A percentile compares a stretch with the other conserved stretches of the same genome.
phyloP scores from a whole-genome alignment of 257 asterid species.

The Fraxinus excelsior region DNA sequence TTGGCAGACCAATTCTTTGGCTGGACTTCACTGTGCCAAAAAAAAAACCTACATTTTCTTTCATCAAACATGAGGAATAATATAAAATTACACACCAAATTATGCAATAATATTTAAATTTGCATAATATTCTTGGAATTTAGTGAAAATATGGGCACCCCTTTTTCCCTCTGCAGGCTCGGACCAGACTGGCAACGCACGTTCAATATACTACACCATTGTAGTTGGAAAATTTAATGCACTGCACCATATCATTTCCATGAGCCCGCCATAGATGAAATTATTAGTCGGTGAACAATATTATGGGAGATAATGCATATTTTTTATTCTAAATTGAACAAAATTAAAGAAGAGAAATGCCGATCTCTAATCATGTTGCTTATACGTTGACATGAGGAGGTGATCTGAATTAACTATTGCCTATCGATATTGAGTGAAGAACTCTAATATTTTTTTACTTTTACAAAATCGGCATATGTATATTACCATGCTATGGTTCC shows the following conservation, averaged over 20 bases:
- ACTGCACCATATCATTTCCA: not conserved
- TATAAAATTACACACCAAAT: conserved; percentile 17
- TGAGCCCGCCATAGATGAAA: conserved; percentile 18
- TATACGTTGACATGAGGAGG: no score
- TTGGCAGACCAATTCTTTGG: conserved; percentile 45
- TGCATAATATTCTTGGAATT: conserved; percentile 21
- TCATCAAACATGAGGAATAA: conserved; percentile 12
- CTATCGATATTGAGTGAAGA: not conserved
- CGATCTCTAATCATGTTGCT: no score
- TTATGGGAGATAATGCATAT: no score
- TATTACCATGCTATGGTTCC: no score
- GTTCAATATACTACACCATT: not conserved
- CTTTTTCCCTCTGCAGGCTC: not conserved
- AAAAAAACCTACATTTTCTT: conserved; percentile 16
- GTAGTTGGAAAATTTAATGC: conserved; percentile 43
- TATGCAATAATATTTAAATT: not conserved
- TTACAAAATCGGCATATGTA: no score
- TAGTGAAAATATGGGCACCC: conserved; percentile 18
- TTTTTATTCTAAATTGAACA: no score
- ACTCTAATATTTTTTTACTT: not conserved
- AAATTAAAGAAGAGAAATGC: no score
- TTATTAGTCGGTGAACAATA: conserved; percentile 16
- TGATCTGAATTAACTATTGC: not conserved
- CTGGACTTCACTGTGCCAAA: conserved; percentile 45
- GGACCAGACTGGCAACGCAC: conserved; percentile 13